Conservation (phyloP, 2,329 filamentous ascomycete genomes). For the Geoglossum cookeanum region DNA sequence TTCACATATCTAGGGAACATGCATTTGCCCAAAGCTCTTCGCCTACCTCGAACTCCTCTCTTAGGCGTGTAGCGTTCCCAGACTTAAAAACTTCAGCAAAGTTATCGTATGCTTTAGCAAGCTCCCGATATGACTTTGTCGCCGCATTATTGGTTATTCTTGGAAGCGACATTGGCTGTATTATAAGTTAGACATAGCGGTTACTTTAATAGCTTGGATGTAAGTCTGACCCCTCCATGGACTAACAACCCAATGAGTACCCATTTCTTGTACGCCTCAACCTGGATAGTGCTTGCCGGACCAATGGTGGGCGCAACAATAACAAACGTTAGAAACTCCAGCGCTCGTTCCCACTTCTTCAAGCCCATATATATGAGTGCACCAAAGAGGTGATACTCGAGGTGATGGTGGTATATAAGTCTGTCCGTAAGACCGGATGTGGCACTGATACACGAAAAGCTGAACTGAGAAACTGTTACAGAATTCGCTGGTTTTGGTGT, state of each 20-base stretch:
- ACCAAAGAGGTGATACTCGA: slow-evolving; percentile 47
- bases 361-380: slow-evolving; percentile 45
- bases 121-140: slow-evolving; percentile 22
- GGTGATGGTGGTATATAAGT: slow-evolving; percentile 22
- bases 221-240: slow-evolving; percentile 36
- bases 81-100: slow-evolving; percentile 51
- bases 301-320: slow-evolving; percentile 48
- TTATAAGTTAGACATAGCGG: slow-evolving; percentile 4
- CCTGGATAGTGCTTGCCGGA: slow-evolving; percentile 55
- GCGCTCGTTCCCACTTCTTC: slow-evolving; percentile 42
- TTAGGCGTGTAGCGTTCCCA: slow-evolving; percentile 37
- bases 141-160: slow-evolving; percentile 33
- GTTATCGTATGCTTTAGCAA: slow-evolving; percentile 49
- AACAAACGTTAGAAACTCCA: slow-evolving; percentile 41
- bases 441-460: neutral
- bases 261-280: slow-evolving; percentile 87
- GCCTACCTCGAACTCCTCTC: slow-evolving; percentile 42
- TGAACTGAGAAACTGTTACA: neutral
- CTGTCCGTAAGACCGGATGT: slow-evolving; percentile 20
- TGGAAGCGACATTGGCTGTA: slow-evolving; percentile 31
- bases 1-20: slow-evolving; percentile 11
- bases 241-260: slow-evolving; percentile 55
- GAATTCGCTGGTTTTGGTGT: slow-evolving; percentile 5
- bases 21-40: slow-evolving; percentile 40
- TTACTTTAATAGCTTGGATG: neutral